Evolutionary conservation across 208 protist species (phyloP), one percentile per base, ranked within the genome.

Genomic region (Wallacemonas sp.): DNA sequence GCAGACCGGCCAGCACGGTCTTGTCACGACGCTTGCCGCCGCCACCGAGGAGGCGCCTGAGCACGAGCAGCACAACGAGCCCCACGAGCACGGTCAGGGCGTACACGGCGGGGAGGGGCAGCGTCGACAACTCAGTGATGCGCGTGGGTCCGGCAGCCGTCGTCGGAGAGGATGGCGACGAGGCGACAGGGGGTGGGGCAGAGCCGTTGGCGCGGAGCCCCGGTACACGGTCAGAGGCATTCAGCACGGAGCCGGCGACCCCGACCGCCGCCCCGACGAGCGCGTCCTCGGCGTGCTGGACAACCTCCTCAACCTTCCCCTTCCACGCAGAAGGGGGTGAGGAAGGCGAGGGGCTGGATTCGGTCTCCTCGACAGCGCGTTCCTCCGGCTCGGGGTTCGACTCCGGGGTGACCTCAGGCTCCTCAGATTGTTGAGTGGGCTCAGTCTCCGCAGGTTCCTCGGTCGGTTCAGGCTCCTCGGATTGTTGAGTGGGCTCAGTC

Each of bases 1-100:
- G 75, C 2, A 93, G 72, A 50, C 91, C 91, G 33, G 93, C 49
- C 25, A 96, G 62, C 61, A 93, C 54, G 20, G 74, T 64, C 18
- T 65, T 70, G 28, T 63, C 67, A 3, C 79, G 76, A 3, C 65
- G 61, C 12, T 50, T 45, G 3, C 44, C 39, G 10, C 29, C 29
- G 2, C 29, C 25, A 28, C 4, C 44, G 12, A 77, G 23, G n/a
- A 82, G 18, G 20, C 41, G 38, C 8, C 23, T 12, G 3, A 64
- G 25, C n/a, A 81, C 10, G 25, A 70, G 41, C 48, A 80, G 28
- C 23, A 81, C 18, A 1, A 83, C 18, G 0, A 66, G 33, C 8
- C 72, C 14, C 55, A 76, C 4, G 31, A 72, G 3, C 5, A 50
- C 42, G 18, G 49, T 22, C n/a, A 65, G 33, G 39, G 25, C 33